phyloP scores from a whole-genome alignment of 176 grass and related monocot species.

The Raddia guianensis region DNA sequence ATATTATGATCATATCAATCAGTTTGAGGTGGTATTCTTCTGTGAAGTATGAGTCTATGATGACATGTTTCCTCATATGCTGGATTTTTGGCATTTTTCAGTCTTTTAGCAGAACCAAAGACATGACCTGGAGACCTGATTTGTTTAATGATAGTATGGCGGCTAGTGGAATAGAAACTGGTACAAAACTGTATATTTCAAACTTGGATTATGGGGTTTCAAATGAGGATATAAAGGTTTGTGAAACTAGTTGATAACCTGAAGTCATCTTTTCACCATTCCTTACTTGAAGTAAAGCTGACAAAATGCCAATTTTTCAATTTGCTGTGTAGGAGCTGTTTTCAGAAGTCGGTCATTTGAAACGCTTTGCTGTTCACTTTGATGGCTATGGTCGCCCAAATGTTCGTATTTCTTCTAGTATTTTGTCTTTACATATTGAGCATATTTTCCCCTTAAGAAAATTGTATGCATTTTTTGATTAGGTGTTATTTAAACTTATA shows the following conservation, averaged over 20 bases:
- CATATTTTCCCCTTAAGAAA: conserved; percentile 8
- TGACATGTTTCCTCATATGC: conserved; percentile 45
- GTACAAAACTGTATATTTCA: conserved; percentile 97
- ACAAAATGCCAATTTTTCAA: conserved; percentile 32
- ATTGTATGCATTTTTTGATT: neutral
- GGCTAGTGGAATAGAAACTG: conserved; percentile 69
- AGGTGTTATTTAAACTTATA: neutral
- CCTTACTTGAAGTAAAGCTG: conserved; percentile 16
- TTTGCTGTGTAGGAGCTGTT: conserved; percentile 64
- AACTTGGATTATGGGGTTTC: conserved; percentile 93
- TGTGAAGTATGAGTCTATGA: conserved; percentile 26
- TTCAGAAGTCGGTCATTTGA: conserved; percentile 80
- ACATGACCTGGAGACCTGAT: conserved; percentile 92
- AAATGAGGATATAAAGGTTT: conserved; percentile 98
- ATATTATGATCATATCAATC: conserved; percentile 35
- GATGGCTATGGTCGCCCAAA: conserved; percentile 81
- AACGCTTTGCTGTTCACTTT: conserved; percentile 78
- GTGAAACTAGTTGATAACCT: conserved; percentile 23
- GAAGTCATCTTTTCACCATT: neutral
- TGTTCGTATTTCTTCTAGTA: conserved; percentile 45
- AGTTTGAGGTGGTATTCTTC: conserved; percentile 41
- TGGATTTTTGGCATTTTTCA: conserved; percentile 77
- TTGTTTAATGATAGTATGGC: conserved; percentile 87
- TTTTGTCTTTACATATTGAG: conserved; percentile 18
- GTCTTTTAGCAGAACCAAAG: conserved; percentile 94